Conservation (phyloP, 116 monocot genomes). For the Phalaenopsis hybrid region DNA sequence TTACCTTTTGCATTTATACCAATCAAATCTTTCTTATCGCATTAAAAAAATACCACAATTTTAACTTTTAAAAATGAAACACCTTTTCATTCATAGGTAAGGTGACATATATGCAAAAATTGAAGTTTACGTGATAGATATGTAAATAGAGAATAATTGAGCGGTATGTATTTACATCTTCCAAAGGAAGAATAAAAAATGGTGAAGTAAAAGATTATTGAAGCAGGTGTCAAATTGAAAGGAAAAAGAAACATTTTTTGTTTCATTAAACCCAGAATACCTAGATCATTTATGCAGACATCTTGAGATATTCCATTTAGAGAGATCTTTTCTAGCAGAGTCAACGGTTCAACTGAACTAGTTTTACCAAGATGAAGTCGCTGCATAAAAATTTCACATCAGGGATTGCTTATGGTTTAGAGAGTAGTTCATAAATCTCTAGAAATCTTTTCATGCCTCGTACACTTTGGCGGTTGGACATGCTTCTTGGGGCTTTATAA, state of each 20-base stretch:
- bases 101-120: no score
- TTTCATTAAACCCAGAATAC: constrained; percentile 23
- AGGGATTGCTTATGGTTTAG: neutral
- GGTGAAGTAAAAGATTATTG: neutral
- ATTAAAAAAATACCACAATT: no score
- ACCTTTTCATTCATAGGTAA: no score
- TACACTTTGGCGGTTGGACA: constrained; percentile 96
- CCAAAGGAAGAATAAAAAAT: no score
- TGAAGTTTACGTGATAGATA: no score
- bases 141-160: no score
- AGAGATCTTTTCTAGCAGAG: constrained; percentile 48
- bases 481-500: constrained; percentile 88
- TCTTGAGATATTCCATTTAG: constrained; percentile 83
- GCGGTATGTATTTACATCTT: no score
- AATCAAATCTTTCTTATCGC: no score
- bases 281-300: constrained; percentile 91
- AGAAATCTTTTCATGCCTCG: constrained; percentile 39
- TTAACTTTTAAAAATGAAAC: no score
- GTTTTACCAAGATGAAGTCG: constrained; percentile 52
- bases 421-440: neutral
- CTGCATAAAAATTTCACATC: constrained; percentile 32
- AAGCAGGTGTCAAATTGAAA: neutral
- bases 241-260: neutral
- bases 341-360: constrained; percentile 65
- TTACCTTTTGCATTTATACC: no score